Percentiles rank a stretch among this genome's conserved stretches.
These are phyloP conservation scores for Schwanniomyces vanrijiae DNA, from an alignment of 805 yeast genomes.

Conservation along the genomic window DNA sequence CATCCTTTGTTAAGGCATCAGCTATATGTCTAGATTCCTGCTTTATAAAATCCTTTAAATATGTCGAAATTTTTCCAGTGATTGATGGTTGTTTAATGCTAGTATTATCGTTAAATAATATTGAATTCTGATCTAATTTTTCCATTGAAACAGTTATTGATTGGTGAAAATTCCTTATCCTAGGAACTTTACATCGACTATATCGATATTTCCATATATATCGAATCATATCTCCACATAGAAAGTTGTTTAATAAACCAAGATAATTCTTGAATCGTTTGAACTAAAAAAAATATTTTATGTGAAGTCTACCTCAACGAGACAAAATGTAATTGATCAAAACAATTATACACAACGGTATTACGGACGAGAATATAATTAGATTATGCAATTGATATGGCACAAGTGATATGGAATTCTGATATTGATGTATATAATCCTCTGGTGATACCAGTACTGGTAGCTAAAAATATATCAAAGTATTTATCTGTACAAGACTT, in stretches of 20 bases:
- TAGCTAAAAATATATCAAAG: slow-evolving; percentile 34
- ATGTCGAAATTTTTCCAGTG: slow-evolving; percentile 5
- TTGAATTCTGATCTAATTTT: not conserved
- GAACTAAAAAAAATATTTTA: not conserved
- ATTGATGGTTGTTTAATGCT: slow-evolving; percentile 1
- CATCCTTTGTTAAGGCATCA: slow-evolving; percentile 1
- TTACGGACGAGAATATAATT: not conserved
- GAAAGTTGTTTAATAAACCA: not conserved
- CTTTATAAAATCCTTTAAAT: slow-evolving; percentile 6
- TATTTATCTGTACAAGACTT: slow-evolving; percentile 40
- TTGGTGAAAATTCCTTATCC: not conserved
- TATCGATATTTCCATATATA: slow-evolving; percentile 7
- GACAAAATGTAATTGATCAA: not conserved
- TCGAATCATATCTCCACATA: slow-evolving; percentile 8
- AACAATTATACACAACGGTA: not conserved
- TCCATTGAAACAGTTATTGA: not conserved
- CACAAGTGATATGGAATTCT: slow-evolving; percentile 46
- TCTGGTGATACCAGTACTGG: slow-evolving; percentile 36
- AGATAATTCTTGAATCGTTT: not conserved
- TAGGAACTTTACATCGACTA: slow-evolving; percentile 1
- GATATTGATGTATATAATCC: slow-evolving; percentile 45
- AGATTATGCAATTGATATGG: slow-evolving; percentile 21
- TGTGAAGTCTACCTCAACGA: not conserved
- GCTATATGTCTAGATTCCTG: slow-evolving; percentile 5
- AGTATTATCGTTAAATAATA: slow-evolving; percentile 3